A percentile compares a stretch with the other conserved stretches of the same genome.
phyloP scores from a whole-genome alignment of 2,329 filamentous ascomycete genomes.

The Colletotrichum cuscutae region DNA sequence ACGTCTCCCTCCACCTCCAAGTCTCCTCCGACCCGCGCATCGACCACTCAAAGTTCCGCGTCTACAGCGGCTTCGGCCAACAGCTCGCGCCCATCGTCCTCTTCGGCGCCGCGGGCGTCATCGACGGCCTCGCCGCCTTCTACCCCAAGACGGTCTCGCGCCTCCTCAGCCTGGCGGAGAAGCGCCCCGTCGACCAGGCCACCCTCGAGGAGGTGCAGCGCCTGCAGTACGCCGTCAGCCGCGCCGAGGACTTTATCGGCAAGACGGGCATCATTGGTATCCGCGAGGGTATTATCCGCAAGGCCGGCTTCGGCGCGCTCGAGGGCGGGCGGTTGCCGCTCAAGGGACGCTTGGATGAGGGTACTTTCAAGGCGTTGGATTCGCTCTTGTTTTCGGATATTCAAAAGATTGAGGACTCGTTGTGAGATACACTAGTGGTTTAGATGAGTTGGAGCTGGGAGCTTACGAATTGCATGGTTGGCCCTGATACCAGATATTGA shows the following conservation, averaged over 20 bases:
- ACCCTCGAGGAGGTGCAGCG: constrained; percentile 62
- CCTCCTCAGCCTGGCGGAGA: constrained; percentile 60
- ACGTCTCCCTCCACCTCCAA: constrained; percentile 72
- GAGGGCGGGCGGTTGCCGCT: constrained; percentile 70
- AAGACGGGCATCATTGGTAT: constrained; percentile 71
- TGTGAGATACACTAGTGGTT: neutral
- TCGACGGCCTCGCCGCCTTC: constrained; percentile 73
- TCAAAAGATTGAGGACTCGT: constrained; percentile 33
- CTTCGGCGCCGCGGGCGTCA: constrained; percentile 72
- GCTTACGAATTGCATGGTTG: constrained; percentile 11
- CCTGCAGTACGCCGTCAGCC: constrained; percentile 70
- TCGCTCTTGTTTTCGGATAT: constrained; percentile 30
- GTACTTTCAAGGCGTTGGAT: constrained; percentile 51
- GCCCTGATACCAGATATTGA: neutral
- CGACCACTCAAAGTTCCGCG: constrained; percentile 68
- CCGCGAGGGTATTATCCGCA: constrained; percentile 68
- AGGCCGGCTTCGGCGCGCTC: constrained; percentile 66
- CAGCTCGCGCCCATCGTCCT: constrained; percentile 72
- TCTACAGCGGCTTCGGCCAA: constrained; percentile 74
- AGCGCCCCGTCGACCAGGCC: constrained; percentile 49
- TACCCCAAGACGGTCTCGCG: constrained; percentile 71
- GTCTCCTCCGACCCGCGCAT: constrained; percentile 70
- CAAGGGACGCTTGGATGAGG: constrained; percentile 63
- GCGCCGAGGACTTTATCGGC: constrained; percentile 71
- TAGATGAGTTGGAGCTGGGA: neutral